Percentiles rank a stretch among this genome's conserved stretches.
Evolutionary conservation across 768 basidiomycete species (phyloP).

Genomic region (Pulveroboletus sp.): DNA sequence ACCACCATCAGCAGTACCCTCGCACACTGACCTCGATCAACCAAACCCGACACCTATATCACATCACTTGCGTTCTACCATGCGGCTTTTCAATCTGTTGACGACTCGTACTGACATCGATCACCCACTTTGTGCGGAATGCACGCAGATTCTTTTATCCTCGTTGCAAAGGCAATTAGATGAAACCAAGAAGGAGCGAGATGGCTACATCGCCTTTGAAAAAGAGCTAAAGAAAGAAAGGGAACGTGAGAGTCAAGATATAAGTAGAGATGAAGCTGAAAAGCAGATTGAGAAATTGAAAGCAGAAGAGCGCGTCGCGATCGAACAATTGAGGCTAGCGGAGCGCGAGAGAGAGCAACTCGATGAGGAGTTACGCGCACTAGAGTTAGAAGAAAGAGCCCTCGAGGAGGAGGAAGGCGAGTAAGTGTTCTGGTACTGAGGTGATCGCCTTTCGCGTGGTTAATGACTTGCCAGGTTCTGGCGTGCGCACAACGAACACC

Average conservation of each 20-base stretch:
- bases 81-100: constrained; percentile 70
- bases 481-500: constrained; percentile 71
- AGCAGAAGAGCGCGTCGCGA: constrained; percentile 60
- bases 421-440: constrained; percentile 45
- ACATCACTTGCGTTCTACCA: constrained; percentile 71
- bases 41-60: constrained; percentile 70
- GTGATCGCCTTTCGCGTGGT: neutral
- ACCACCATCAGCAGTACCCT: constrained; percentile 25
- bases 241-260: constrained; percentile 62
- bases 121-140: constrained; percentile 94
- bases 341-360: constrained; percentile 76
- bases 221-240: constrained; percentile 79
- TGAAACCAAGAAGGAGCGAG: constrained; percentile 86
- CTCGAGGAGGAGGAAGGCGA: constrained; percentile 83
- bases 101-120: constrained; percentile 78
- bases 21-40: constrained; percentile 47
- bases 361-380: constrained; percentile 61
- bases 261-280: constrained; percentile 61
- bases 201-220: constrained; percentile 92
- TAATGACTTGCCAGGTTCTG: constrained; percentile 59
- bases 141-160: constrained; percentile 75
- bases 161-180: constrained; percentile 79
- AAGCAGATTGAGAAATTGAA: constrained; percentile 70
- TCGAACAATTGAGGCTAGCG: constrained; percentile 70
- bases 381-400: constrained; percentile 74